Evolutionary conservation across 2,329 filamentous ascomycete genomes (phyloP).

Genomic region (Cytospora piceae): DNA sequence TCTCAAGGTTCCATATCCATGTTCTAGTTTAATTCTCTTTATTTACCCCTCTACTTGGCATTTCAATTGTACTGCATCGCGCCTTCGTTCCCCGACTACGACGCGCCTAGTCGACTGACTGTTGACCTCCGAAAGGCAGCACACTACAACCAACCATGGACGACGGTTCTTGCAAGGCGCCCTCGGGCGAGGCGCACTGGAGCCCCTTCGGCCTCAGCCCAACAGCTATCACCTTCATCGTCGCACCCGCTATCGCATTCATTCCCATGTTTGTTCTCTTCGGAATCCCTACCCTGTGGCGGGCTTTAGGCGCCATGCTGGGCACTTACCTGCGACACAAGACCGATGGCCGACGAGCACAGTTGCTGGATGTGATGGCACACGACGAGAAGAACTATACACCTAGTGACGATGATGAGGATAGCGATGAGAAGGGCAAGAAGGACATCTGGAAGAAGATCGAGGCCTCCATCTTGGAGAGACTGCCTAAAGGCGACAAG

Average conservation of each 20-base stretch:
- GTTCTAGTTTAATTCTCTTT: slow-evolving; percentile 10
- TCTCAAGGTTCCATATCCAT: background rate
- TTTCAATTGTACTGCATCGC: background rate
- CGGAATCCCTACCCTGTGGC: slow-evolving; percentile 44
- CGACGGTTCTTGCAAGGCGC: slow-evolving; percentile 34
- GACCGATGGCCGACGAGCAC: slow-evolving; percentile 63
- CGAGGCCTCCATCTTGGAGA: slow-evolving; percentile 48
- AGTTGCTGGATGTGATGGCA: slow-evolving; percentile 58
- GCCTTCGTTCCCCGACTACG: background rate
- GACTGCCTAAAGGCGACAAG: slow-evolving; percentile 44
- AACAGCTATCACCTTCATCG: slow-evolving; percentile 35
- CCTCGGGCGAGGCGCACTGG: slow-evolving; percentile 34
- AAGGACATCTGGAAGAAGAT: slow-evolving; percentile 74
- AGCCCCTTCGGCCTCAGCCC: slow-evolving; percentile 39
- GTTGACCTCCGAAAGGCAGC: background rate
- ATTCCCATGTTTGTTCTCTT: slow-evolving; percentile 40
- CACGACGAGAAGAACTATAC: slow-evolving; percentile 45
- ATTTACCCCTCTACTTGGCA: background rate
- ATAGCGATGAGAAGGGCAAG: slow-evolving; percentile 42
- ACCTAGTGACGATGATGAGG: slow-evolving; percentile 35
- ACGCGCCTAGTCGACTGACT: background rate
- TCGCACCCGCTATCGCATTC: slow-evolving; percentile 37
- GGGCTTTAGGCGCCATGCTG: slow-evolving; percentile 46
- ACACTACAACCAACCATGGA: slow-evolving; percentile 35
- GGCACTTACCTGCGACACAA: slow-evolving; percentile 67